Evolutionary conservation across 2,329 filamentous ascomycete species (phyloP).

Genomic region (Helotiales sp.): DNA sequence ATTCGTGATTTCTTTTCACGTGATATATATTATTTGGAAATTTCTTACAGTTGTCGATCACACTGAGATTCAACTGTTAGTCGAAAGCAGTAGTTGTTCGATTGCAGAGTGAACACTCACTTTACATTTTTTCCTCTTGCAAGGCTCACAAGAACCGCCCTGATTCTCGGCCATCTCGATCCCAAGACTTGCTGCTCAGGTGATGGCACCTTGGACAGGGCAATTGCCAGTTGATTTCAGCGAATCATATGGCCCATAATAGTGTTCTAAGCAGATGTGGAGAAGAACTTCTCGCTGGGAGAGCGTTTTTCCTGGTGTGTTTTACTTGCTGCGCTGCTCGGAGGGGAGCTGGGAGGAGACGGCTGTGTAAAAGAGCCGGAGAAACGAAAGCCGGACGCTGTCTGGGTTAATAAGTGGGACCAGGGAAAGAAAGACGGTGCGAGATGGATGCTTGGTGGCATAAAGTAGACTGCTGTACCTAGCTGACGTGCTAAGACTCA

Average conservation of each 20-base stretch:
- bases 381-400: neutral
- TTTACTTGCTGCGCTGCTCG: neutral
- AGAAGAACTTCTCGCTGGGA: neutral
- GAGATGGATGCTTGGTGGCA: too few relatives aligned
- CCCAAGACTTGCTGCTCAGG: neutral
- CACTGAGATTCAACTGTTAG: conserved; percentile 3
- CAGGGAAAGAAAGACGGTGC: too few relatives aligned
- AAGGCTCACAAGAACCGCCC: conserved; percentile 17
- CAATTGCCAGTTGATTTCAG: neutral
- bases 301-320: conserved; percentile 2
- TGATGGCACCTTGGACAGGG: neutral
- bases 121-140: conserved; percentile 22
- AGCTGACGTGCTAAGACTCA: too few relatives aligned
- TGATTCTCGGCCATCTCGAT: conserved; percentile 9
- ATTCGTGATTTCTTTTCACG: too few relatives aligned
- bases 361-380: neutral
- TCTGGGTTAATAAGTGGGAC: neutral
- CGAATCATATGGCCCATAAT: neutral
- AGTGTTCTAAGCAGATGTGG: too few relatives aligned
- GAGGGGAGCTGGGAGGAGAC: neutral
- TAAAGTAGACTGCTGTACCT: too few relatives aligned
- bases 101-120: neutral
- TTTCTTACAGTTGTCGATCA: conserved; percentile 16
- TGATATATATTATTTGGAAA: too few relatives aligned
- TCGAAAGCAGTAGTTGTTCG: neutral